Evolutionary conservation across 192 early-diverging fungal species (phyloP).

Genomic region (Cetraspora pellucida): DNA sequence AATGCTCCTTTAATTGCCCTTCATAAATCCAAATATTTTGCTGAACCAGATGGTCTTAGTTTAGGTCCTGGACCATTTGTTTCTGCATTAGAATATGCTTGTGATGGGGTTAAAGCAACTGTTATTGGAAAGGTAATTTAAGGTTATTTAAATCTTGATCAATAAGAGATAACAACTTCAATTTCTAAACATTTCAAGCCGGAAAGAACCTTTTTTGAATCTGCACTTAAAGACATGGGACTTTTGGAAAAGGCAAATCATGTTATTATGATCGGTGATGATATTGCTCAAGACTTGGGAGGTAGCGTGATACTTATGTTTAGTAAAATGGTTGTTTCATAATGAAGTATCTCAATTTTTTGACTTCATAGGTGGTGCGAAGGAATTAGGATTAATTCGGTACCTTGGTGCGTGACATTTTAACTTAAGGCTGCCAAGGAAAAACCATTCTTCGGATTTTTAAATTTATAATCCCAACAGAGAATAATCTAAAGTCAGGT

Average conservation of each 20-base stretch:
- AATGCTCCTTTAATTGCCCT: slow-evolving; percentile 74
- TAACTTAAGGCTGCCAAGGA: too few relatives aligned
- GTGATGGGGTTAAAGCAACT: slow-evolving; percentile 57
- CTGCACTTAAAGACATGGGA: slow-evolving; percentile 73
- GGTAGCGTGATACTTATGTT: slow-evolving; percentile 26
- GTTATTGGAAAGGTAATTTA: slow-evolving; percentile 76
- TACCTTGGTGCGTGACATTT: slow-evolving; percentile 39
- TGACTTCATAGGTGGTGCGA: slow-evolving; percentile 57
- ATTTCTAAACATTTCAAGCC: slow-evolving; percentile 46
- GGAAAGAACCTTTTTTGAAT: slow-evolving; percentile 68
- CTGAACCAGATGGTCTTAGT: slow-evolving; percentile 61
- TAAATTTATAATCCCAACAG: background rate
- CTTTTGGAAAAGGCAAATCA: slow-evolving; percentile 6
- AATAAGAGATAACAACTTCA: background rate
- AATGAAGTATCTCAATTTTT: too few relatives aligned
- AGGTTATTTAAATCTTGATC: background rate
- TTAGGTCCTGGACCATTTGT: slow-evolving; percentile 93
- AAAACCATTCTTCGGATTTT: background rate
- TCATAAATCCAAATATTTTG: slow-evolving; percentile 83
- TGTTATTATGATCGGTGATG: slow-evolving; percentile 86
- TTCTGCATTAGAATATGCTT: slow-evolving; percentile 78
- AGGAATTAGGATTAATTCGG: slow-evolving; percentile 69
- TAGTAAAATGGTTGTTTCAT: too few relatives aligned
- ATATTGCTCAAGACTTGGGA: slow-evolving; percentile 79
- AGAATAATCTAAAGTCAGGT: too few relatives aligned